These are phyloP conservation scores for Phytopythium kandeliae DNA, from an alignment of 352 stramenopile species.

Conservation along the genomic window DNA sequence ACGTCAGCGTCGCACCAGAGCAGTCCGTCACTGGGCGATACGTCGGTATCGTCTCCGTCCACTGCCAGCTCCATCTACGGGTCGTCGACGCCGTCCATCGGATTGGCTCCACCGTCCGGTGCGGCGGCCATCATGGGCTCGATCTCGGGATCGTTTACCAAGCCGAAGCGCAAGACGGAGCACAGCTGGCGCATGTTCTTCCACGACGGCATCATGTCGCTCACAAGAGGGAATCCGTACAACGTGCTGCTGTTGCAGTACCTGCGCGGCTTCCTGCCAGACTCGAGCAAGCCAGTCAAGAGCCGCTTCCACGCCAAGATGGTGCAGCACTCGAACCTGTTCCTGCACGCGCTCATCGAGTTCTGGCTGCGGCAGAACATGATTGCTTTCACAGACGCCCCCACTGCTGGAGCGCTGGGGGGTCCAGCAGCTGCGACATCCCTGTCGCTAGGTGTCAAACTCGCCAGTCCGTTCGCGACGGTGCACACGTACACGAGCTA, in stretches of 20 bases:
- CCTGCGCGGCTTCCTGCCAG: constrained; percentile 68
- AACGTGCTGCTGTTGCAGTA: constrained; percentile 84
- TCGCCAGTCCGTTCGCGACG: constrained; percentile 58
- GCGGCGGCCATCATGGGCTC: constrained; percentile 36
- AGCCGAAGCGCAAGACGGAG: constrained; percentile 39
- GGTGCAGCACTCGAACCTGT: constrained; percentile 72
- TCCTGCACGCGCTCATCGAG: constrained; percentile 83
- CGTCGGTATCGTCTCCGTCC: neutral
- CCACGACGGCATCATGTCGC: constrained; percentile 49
- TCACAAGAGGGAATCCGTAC: constrained; percentile 77
- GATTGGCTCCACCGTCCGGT: neutral
- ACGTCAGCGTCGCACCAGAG: constrained; percentile 63
- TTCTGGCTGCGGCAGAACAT: constrained; percentile 88
- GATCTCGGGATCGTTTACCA: constrained; percentile 44
- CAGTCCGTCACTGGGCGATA: constrained; percentile 12
- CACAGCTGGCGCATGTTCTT: constrained; percentile 73
- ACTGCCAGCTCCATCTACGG: constrained; percentile 2
- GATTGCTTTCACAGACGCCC: constrained; percentile 76
- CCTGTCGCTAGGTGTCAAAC: constrained; percentile 15
- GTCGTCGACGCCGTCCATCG: neutral
- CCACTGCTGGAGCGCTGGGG: constrained; percentile 9
- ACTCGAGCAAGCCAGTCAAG: constrained; percentile 47
- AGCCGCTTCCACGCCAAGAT: constrained; percentile 78
- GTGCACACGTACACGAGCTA: constrained; percentile 82
- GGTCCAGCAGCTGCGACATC: constrained; percentile 4